These are phyloP conservation scores for Astraeus odoratus DNA, from an alignment of 768 basidiomycete species.

Conservation along the genomic window DNA sequence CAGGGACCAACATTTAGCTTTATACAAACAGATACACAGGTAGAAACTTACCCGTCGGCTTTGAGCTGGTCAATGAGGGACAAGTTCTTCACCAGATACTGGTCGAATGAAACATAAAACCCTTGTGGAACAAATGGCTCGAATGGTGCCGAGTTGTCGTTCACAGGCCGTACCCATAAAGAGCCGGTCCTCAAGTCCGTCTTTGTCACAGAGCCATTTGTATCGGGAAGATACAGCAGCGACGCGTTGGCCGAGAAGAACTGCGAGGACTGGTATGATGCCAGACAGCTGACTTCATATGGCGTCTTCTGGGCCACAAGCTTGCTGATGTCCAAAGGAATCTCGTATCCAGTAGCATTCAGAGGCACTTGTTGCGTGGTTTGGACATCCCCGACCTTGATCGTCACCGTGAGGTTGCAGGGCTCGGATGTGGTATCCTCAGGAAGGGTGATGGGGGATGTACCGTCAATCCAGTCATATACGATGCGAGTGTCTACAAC, in stretches of 20 bases:
- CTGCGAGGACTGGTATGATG: conserved; percentile 22
- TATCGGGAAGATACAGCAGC: conserved; percentile 37
- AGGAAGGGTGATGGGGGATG: conserved; percentile 24
- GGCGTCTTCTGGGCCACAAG: conserved; percentile 23
- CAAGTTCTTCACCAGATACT: conserved; percentile 46
- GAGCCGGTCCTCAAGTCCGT: conserved; percentile 41
- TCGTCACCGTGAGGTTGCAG: conserved; percentile 20
- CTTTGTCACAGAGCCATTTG: conserved; percentile 37
- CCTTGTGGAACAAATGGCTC: conserved; percentile 58
- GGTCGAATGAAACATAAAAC: conserved; percentile 60
- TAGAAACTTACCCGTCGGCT: conserved; percentile 40
- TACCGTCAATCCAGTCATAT: conserved; percentile 27
- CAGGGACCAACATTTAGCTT: background rate
- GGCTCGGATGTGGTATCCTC: conserved; percentile 1
- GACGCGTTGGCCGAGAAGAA: conserved; percentile 25
- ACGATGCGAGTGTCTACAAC: conserved; percentile 36
- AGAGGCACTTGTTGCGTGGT: conserved; percentile 27
- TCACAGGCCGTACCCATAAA: conserved; percentile 33
- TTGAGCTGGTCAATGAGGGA: conserved; percentile 49
- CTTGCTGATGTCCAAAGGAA: conserved; percentile 27
- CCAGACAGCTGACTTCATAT: conserved; percentile 31
- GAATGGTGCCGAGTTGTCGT: conserved; percentile 15
- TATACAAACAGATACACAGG: background rate
- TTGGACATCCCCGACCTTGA: conserved; percentile 23
- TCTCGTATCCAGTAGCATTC: conserved; percentile 30